Percentiles rank a stretch among this genome's conserved stretches.
Evolutionary conservation across 495 filamentous ascomycete species (phyloP).

Genomic region (Aspergillus nidulans): DNA sequence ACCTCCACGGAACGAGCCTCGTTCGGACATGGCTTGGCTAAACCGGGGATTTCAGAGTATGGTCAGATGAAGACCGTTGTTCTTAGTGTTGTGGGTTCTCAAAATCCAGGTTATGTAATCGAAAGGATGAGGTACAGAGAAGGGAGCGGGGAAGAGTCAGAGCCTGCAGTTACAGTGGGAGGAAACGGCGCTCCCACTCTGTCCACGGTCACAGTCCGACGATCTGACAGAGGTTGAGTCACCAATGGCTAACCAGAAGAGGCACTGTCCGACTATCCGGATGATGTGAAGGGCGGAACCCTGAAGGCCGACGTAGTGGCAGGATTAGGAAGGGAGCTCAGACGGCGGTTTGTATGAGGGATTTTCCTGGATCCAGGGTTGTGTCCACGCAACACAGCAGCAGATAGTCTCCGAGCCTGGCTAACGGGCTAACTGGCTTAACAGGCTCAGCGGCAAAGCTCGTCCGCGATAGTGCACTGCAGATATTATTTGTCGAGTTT

Average conservation of each 20-base stretch:
- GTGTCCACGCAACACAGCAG: constrained; percentile 11
- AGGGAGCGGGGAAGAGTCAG: background rate
- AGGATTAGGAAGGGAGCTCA: background rate
- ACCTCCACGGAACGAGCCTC: constrained; percentile 55
- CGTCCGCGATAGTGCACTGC: background rate
- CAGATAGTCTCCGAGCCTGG: constrained; percentile 7
- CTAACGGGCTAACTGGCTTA: no score
- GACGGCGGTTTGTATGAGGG: constrained; percentile 24
- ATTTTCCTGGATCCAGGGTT: constrained; percentile 19
- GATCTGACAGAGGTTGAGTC: background rate
- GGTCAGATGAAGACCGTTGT: background rate
- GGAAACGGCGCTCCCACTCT: constrained; percentile 6
- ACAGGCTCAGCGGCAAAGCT: constrained; percentile 1
- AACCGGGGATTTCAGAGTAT: background rate
- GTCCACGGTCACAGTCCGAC: background rate
- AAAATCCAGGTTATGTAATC: constrained; percentile 12
- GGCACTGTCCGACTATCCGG: background rate
- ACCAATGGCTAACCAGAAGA: constrained; percentile 1
- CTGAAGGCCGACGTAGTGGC: constrained; percentile 1
- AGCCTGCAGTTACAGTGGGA: background rate
- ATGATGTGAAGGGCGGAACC: constrained; percentile 10
- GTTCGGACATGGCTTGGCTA: constrained; percentile 57
- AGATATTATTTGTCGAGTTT: background rate
- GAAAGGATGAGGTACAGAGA: constrained; percentile 4
- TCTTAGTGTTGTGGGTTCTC: background rate